Base-by-base conservation (phyloP, 2,329 filamentous ascomycete species). In the Fusarium anthophilum region DNA sequence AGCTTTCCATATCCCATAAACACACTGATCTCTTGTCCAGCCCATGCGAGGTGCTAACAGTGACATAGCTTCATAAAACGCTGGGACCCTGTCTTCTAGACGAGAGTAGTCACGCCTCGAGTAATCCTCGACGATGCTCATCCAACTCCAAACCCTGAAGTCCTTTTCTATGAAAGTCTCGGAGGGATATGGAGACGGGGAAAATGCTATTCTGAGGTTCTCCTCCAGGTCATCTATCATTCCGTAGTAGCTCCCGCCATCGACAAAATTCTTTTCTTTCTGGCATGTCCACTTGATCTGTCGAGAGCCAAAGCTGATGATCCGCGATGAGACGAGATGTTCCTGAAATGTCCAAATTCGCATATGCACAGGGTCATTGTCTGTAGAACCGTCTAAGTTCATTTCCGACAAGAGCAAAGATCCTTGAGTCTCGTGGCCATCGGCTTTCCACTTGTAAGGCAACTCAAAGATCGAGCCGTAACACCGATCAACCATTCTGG, bases 221-320 rank as follows among this genome's bases (percentile, higher is more conserved):
- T 43, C 14, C 14, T 43, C 22, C 9, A 43, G 22, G 22, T 0
- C 22, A n/a, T 6, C 22, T 11, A 1, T 0, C 22, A 24, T 43
- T 43, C 0, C 3, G 14, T 2, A 7, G 22, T n/a, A 24, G 3
- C 3, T 1, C 1, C 41, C 41, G 10, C 41, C 41, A 43, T 43
- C 41, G 14, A 43, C 22, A 43, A 3, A 6, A 17, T 17, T 43
- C 41, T n/a, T n/a, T 9, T 43, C 41, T 17, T 43, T 0, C 6
- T 43, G 22, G 14, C 14, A 43, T 43, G 22, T n/a, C 41, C 22
- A 43, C 41, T 43, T 43, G 22, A 43, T 43, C 41, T 43, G 41
- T 7, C 22, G 22, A 43, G 22, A 43, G 41, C 41, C 41, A 11
- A 43, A 43, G 41, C 41, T 43, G 1, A 24, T 43, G 22, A 43